Percentiles rank a stretch among this genome's conserved stretches.
Conservation (phyloP, 2,329 filamentous ascomycete species). For the Colletotrichum shisoi region DNA sequence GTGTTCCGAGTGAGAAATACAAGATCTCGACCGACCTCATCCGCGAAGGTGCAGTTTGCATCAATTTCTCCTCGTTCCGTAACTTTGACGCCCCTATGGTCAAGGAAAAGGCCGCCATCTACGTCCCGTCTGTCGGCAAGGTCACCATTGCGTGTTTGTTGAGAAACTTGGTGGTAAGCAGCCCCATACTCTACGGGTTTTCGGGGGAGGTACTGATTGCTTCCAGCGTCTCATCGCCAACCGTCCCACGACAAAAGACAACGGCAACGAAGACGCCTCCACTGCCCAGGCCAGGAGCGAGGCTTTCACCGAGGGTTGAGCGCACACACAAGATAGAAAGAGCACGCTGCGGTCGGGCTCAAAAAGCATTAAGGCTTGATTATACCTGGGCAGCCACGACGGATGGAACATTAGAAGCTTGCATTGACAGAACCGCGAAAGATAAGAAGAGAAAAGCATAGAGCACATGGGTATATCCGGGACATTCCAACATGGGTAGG, state of each 20-base stretch:
- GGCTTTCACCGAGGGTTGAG: conserved; percentile 52
- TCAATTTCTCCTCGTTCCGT: conserved; percentile 96
- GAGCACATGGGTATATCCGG: conserved; percentile 21
- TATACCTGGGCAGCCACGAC: conserved; percentile 24
- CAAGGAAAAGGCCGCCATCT: conserved; percentile 95
- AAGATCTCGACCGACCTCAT: conserved; percentile 87
- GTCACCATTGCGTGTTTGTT: conserved; percentile 93
- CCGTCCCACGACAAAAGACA: conserved; percentile 51
- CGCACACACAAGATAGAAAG: conserved; percentile 2
- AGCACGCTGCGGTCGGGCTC: conserved; percentile 11
- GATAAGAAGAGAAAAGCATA: conserved; percentile 30
- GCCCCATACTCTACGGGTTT: no score
- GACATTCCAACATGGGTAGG: conserved; percentile 25
- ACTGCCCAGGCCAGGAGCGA: conserved; percentile 51
- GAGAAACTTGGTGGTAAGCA: conserved; percentile 83
- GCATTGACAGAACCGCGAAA: conserved; percentile 18
- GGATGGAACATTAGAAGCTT: conserved; percentile 21
- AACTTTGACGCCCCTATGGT: conserved; percentile 87
- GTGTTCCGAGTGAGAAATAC: conserved; percentile 86
- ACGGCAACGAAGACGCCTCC: conserved; percentile 44
- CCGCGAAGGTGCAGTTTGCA: conserved; percentile 92
- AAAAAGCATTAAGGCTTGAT: conserved; percentile 20
- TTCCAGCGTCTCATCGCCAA: conserved; percentile 62
- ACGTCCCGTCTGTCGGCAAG: conserved; percentile 96
- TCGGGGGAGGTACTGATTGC: not conserved